phyloP scores from a whole-genome alignment of 495 filamentous ascomycete genomes.

The Chaetomium tenue region DNA sequence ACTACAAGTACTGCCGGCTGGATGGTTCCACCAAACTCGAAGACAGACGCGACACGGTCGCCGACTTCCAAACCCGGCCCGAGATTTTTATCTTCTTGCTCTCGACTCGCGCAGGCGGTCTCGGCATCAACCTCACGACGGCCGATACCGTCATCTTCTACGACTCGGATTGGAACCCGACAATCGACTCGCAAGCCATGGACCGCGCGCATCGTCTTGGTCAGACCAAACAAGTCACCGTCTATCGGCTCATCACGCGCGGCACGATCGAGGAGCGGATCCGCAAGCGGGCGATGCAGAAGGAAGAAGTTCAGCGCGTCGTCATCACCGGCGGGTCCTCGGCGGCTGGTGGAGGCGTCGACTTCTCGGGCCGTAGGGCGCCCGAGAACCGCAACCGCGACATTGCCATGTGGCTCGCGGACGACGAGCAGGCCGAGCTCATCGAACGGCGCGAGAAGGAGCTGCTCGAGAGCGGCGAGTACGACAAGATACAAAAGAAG shows the following conservation, averaged over 20 bases:
- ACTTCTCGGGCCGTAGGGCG: conserved; percentile 86
- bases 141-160: conserved; percentile 98
- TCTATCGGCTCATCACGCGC: conserved; percentile 95
- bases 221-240: conserved; percentile 92
- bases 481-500: conserved; percentile 68
- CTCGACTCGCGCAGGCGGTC: conserved; percentile 91
- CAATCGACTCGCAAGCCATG: conserved; percentile 98
- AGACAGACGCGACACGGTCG: conserved; percentile 92
- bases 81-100: conserved; percentile 97
- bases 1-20: conserved; percentile 96
- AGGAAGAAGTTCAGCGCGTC: conserved; percentile 98
- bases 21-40: conserved; percentile 98
- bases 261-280: conserved; percentile 98
- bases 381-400: conserved; percentile 88
- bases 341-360: conserved; percentile 58
- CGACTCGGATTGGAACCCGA: conserved; percentile 99
- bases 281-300: conserved; percentile 93
- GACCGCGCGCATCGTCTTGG: conserved; percentile 97
- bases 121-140: conserved; percentile 94
- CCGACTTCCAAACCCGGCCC: conserved; percentile 88
- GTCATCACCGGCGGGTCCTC: conserved; percentile 84
- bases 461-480: conserved; percentile 60
- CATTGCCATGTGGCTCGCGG: conserved; percentile 94
- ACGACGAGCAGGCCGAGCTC: conserved; percentile 88
- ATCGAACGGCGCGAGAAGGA: conserved; percentile 89